Conservation (phyloP, 1,284 basidiomycete genomes). For the Malassezia caprae region DNA sequence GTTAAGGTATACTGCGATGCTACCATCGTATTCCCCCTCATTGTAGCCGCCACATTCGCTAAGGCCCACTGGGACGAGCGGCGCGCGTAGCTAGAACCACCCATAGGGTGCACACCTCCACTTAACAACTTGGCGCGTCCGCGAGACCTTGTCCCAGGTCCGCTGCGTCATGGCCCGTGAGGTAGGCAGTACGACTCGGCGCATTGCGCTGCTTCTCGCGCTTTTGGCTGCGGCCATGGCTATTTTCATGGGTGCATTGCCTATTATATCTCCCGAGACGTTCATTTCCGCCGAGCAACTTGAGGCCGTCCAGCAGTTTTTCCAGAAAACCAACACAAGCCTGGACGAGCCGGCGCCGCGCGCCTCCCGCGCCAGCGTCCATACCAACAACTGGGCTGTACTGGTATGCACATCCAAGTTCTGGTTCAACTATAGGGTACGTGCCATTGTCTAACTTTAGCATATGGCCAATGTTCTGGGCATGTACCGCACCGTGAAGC, state of each 20-base stretch:
- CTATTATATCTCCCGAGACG: conserved; percentile 14
- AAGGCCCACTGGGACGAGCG: conserved; percentile 3
- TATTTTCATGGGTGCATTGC: neutral
- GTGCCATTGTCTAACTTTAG: conserved; percentile 50
- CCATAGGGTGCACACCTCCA: conserved; percentile 2
- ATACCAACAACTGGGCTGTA: conserved; percentile 93
- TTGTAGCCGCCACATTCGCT: conserved; percentile 65
- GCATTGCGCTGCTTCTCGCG: conserved; percentile 2
- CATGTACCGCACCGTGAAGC: conserved; percentile 97
- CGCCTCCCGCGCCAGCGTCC: conserved; percentile 13
- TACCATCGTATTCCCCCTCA: conserved; percentile 76
- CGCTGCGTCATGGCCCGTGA: neutral
- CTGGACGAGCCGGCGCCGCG: neutral
- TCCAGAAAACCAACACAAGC: neutral
- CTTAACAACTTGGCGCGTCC: neutral
- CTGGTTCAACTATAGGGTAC: conserved; percentile 95
- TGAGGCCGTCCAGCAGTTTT: conserved; percentile 22
- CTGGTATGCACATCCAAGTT: conserved; percentile 85
- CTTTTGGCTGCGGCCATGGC: neutral
- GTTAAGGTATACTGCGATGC: conserved; percentile 75
- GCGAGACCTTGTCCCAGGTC: neutral
- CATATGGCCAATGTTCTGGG: conserved; percentile 97
- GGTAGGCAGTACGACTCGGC: neutral
- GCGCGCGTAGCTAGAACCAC: neutral
- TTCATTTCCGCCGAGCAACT: conserved; percentile 19